Evolutionary conservation across 1,284 basidiomycete species (phyloP).

Genomic region (Austroboletus novae-zelandiae): DNA sequence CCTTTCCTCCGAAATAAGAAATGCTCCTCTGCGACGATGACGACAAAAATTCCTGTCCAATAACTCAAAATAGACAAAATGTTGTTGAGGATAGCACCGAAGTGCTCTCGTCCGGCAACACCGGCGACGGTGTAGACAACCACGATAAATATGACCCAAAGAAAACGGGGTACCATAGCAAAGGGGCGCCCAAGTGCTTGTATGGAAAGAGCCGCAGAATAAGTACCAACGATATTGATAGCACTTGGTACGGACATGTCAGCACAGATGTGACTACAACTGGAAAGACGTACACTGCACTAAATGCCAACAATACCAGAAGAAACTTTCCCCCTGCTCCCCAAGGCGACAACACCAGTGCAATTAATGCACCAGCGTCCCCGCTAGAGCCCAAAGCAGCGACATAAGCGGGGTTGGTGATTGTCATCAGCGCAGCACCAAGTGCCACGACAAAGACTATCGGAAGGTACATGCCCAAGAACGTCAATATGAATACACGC

Average conservation of each 20-base stretch:
- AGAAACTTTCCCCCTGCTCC: slow-evolving; percentile 58
- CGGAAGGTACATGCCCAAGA: slow-evolving; percentile 57
- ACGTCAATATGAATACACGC: slow-evolving; percentile 54
- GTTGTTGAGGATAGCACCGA: slow-evolving; percentile 55
- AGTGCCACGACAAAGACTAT: slow-evolving; percentile 54
- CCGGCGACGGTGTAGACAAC: slow-evolving; percentile 57
- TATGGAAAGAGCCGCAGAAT: slow-evolving; percentile 54
- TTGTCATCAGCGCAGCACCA: slow-evolving; percentile 56
- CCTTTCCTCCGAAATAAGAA: slow-evolving; percentile 49
- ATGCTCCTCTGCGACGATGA: slow-evolving; percentile 58
- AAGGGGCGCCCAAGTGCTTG: slow-evolving; percentile 56
- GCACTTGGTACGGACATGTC: slow-evolving; percentile 34
- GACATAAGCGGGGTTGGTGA: slow-evolving; percentile 49
- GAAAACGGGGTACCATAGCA: slow-evolving; percentile 54
- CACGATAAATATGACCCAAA: slow-evolving; percentile 57
- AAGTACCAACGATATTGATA: slow-evolving; percentile 56
- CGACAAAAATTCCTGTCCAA: slow-evolving; percentile 61
- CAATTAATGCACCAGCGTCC: slow-evolving; percentile 46
- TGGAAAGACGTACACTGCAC: slow-evolving; percentile 39
- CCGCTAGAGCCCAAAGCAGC: slow-evolving; percentile 46
- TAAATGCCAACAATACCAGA: slow-evolving; percentile 56
- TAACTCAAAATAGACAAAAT: slow-evolving; percentile 58
- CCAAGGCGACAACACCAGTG: slow-evolving; percentile 44
- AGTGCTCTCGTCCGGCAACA: slow-evolving; percentile 60
- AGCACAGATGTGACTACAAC: neutral